These are phyloP conservation scores for Cercophora samala DNA, from an alignment of 495 filamentous ascomycete genomes.

Conservation along the genomic window DNA sequence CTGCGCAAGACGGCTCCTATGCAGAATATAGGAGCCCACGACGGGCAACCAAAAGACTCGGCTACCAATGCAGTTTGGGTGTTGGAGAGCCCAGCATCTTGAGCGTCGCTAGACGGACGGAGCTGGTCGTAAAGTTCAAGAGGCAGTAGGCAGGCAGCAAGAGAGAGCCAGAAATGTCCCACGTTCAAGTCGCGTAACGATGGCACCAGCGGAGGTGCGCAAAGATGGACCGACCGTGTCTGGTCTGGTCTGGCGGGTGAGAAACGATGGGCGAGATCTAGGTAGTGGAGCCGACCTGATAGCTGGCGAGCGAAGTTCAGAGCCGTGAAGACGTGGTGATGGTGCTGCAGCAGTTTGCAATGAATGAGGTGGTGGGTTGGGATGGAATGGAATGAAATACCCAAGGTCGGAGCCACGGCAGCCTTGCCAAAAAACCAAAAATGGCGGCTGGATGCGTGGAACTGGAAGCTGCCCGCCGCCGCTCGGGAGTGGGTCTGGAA, in stretches of 20 bases:
- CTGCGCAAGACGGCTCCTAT: not conserved
- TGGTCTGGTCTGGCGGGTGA: not conserved
- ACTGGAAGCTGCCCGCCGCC: too few relatives aligned
- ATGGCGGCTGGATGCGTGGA: too few relatives aligned
- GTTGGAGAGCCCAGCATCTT: constrained; percentile 6
- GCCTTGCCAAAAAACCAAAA: too few relatives aligned
- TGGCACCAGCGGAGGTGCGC: not conserved
- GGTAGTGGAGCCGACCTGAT: not conserved
- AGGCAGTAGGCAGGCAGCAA: not conserved
- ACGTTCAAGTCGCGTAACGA: not conserved
- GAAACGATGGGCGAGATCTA: not conserved
- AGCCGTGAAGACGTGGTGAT: too few relatives aligned
- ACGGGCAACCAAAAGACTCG: not conserved
- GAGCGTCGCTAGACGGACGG: constrained; percentile 9
- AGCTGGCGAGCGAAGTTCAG: not conserved
- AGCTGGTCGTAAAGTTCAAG: not conserved
- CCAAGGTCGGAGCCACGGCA: too few relatives aligned
- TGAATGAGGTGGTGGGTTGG: too few relatives aligned
- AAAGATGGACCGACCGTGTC: not conserved
- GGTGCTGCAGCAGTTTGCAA: too few relatives aligned
- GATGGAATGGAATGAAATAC: too few relatives aligned
- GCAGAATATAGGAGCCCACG: not conserved
- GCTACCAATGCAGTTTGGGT: not conserved
- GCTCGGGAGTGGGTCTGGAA: not conserved
- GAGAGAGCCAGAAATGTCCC: not conserved